Evolutionary conservation across 208 protist genomes (phyloP).

Genomic region (Trypanosoma grayi): DNA sequence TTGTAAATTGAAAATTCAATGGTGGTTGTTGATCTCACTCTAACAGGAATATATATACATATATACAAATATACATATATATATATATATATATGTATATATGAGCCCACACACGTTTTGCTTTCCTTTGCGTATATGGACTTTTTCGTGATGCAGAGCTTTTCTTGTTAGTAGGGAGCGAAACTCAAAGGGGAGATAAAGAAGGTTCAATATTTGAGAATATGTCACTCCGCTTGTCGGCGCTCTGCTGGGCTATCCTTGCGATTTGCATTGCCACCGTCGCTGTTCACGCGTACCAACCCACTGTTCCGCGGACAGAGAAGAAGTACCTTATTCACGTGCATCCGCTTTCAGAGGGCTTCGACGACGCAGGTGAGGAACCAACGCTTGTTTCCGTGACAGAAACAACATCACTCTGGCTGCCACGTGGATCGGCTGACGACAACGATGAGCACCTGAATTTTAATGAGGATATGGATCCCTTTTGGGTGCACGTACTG

Average conservation of each 20-base stretch:
- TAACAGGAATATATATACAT: background rate
- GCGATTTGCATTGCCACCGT: background rate
- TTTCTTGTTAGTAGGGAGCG: constrained; percentile 3
- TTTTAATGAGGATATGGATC: constrained; percentile 70
- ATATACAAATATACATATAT: constrained; percentile 15
- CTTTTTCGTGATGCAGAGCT: too few species aligned
- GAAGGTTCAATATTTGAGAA: background rate
- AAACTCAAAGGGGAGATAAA: background rate
- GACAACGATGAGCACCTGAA: constrained; percentile 37
- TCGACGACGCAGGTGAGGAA: constrained; percentile 30
- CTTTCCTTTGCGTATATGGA: background rate
- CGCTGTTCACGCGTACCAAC: background rate
- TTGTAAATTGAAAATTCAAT: background rate
- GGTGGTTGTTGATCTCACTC: background rate
- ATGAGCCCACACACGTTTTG: constrained; percentile 1
- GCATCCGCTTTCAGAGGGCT: constrained; percentile 39
- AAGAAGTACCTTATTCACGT: constrained; percentile 45
- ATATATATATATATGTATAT: constrained; percentile 14
- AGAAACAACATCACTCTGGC: constrained; percentile 31
- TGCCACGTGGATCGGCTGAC: constrained; percentile 16
- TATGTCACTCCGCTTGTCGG: background rate
- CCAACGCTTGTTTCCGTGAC: constrained; percentile 58
- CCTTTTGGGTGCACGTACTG: constrained; percentile 72
- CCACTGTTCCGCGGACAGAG: constrained; percentile 30
- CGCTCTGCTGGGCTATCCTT: background rate